A percentile compares a stretch with the other conserved stretches of the same genome.
Conservation (phyloP, 495 filamentous ascomycete genomes). For the Paragyromitra xinjiangensis region DNA sequence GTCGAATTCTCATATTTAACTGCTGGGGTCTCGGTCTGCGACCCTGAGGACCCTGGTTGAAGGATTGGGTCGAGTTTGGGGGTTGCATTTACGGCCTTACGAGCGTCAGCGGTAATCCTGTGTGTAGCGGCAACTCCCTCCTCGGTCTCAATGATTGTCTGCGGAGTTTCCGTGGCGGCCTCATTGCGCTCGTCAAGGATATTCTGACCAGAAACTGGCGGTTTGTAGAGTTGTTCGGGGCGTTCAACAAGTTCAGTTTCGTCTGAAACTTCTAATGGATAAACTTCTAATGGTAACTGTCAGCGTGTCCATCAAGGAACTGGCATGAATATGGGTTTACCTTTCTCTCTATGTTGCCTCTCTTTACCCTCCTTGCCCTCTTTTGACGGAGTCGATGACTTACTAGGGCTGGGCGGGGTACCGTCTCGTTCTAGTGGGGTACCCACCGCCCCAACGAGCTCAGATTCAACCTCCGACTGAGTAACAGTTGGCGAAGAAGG, state of each 20-base stretch:
- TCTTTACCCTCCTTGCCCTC: neutral
- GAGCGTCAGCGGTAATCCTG: neutral
- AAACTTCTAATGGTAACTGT: slow-evolving; percentile 8
- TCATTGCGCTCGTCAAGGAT: neutral
- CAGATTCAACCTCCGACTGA: neutral
- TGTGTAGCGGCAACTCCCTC: neutral
- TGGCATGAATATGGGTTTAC: slow-evolving; percentile 6
- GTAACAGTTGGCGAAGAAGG: neutral
- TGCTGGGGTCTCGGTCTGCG: neutral
- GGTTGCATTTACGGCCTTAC: neutral
- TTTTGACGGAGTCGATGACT: neutral
- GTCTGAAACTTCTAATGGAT: neutral
- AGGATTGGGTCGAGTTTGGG: neutral
- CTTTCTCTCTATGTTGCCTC: neutral
- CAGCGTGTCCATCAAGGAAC: neutral
- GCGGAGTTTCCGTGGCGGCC: neutral
- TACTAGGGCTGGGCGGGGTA: neutral
- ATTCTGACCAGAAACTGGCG: neutral
- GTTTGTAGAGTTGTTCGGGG: neutral
- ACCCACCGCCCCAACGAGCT: neutral
- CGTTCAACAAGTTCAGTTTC: neutral
- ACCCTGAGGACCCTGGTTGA: neutral
- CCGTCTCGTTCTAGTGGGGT: neutral
- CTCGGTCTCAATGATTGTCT: neutral
- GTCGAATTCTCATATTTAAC: neutral